Base-by-base conservation (phyloP, 768 basidiomycete genomes). In the Xerocomellus chrysenteron region DNA sequence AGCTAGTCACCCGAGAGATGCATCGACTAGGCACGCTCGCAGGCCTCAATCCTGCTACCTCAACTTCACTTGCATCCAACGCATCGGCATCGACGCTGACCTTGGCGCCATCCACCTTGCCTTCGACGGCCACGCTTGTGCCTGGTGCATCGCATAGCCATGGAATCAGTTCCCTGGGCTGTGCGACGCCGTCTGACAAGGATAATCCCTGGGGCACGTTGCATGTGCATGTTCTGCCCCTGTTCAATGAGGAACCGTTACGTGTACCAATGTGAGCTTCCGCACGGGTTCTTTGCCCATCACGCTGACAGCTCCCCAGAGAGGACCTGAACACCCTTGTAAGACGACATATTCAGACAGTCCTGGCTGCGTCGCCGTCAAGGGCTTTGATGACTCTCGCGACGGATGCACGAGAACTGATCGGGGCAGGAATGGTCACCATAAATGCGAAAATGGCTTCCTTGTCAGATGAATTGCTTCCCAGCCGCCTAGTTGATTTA, bases 191-290 rank as follows among this genome's bases (percentile, higher is more conserved):
- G 12, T 70, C 78, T 1, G 75, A 79, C 3, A 74, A 79, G 11
- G 90, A 92, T 44, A 77, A 76, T 62, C 90, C 94, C 12, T 96
- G 93, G 93, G 83, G 84, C 47, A 76, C 84, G 24, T 74, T 98
- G 21, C 91, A 94, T 70, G 85, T 95, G 33, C 86, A 92, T 68
- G 88, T 97, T 35, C 75, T 98, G 4, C 94, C 94, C 1, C 73
- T 96, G 5, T 98, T 98, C 77, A 95, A 95, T 50, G 90, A 93
- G 36, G 91, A 94, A 66, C 87, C 89, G 3, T 79, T 98, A 19
- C 81, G 86, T 57, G 82, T 88, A 50, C 88, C 93, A 24, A 93
- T 98, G 90, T 88, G 65, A 65, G 84, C 74, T 17, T 50, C 17
- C 28, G 42, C 30, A 11, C 24, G 17, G 26, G 30, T 10, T 43